These are phyloP conservation scores for Globisporangium rhizosaccharum DNA, from an alignment of 352 stramenopile species.

Conservation along the genomic window DNA sequence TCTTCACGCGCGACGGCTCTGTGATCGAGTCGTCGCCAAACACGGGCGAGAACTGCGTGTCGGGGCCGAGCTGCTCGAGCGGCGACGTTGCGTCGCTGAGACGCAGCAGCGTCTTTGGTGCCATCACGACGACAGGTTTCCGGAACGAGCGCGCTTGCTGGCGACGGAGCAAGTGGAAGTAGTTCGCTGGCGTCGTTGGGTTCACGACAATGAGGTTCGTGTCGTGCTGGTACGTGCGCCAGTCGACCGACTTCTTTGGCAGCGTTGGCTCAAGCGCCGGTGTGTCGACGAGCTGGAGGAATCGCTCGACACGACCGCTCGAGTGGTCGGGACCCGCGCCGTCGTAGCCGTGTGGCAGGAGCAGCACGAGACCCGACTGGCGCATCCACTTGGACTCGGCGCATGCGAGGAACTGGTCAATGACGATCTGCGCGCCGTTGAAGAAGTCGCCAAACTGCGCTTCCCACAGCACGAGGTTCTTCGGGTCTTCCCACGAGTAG, in stretches of 20 bases:
- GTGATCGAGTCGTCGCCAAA: conserved; percentile 48
- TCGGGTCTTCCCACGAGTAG: conserved; percentile 82
- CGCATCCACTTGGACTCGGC: conserved; percentile 89
- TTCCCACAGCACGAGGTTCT: conserved; percentile 86
- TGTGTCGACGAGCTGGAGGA: conserved; percentile 83
- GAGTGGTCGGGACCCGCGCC: conserved; percentile 86
- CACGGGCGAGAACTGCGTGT: conserved; percentile 62
- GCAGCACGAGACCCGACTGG: conserved; percentile 75
- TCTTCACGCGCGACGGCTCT: conserved; percentile 47
- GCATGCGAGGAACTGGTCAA: conserved; percentile 85
- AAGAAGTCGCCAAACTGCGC: conserved; percentile 90
- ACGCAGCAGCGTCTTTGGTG: conserved; percentile 71
- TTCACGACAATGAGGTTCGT: conserved; percentile 86
- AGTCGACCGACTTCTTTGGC: conserved; percentile 34
- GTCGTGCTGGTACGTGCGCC: conserved; percentile 59
- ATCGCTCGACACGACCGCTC: conserved; percentile 77
- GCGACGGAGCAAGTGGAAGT: conserved; percentile 94
- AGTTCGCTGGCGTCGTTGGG: conserved; percentile 91
- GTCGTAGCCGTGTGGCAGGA: conserved; percentile 87
- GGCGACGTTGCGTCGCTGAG: conserved; percentile 59
- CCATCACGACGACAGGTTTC: conserved; percentile 75
- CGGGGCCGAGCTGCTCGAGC: conserved; percentile 53
- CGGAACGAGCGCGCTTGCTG: conserved; percentile 78
- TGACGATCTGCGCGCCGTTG: conserved; percentile 87
- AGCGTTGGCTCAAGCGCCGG: conserved; percentile 33